Evolutionary conservation across 2,329 filamentous ascomycete species (phyloP), one percentile per base, ranked within the genome.

Genomic region (Byssoonygena ceratinophila): DNA sequence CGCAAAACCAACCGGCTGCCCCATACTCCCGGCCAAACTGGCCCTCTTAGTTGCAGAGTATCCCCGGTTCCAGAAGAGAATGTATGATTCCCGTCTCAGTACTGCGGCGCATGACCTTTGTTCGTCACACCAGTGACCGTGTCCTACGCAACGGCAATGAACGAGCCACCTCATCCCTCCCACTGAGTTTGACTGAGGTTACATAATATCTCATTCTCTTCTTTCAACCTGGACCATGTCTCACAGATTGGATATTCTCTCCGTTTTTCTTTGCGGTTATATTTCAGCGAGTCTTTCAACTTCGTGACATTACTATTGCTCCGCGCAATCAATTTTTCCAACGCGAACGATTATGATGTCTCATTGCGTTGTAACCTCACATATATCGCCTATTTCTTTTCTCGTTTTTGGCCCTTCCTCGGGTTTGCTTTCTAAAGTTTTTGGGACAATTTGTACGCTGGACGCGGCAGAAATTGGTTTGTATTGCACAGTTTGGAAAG

Each of bases 401-500:
- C 18, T 34, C 11, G 43, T 7, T 16, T 44, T 11, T 36, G 12
- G 22, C 41, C 16, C 12, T 34, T 36, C 16, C 27, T 44, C 18
- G 8, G 3, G 25, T 18, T 43, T 34, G 14, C 8, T 18, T 4
- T 51, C 25, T 32, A 6, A 48, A n/a, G 22, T 51, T 14, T 43
- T 31, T 41, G 4, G 39, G 47, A 20, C 16, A 37, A 20, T 29
- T 14, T 51, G 39, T 51, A 45, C 29, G 49, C 29, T 44, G 43
- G 39, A 37, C 14, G 37, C 16, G 31, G 22, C 32, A 44, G 40
- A 45, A 22, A 51, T 16, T 20, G 20, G 40, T 32, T 45, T 51
- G 39, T 44, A 40, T n/a, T 36, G 40, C 49, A 36, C 49, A 51
- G 18, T 23, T 45, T 51, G 48, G 40, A 45, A 45, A 51, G 40